Conservation (phyloP, 805 yeast species). For the Myxozyma nipponensis region DNA sequence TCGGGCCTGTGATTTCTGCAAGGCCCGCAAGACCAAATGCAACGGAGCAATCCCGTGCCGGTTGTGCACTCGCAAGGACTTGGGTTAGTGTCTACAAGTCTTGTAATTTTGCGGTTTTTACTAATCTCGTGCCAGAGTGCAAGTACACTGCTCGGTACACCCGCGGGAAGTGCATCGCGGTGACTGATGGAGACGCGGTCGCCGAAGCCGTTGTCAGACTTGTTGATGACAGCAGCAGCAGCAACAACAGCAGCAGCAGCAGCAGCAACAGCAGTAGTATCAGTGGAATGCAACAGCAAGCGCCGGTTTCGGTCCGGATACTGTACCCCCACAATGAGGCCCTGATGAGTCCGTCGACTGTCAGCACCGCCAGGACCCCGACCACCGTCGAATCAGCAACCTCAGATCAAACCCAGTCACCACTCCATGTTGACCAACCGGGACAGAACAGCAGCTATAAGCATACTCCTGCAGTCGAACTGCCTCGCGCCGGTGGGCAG, state of each 20-base stretch:
- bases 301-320: not conserved
- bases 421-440: not conserved
- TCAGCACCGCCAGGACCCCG: not conserved
- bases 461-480: not conserved
- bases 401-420: not conserved
- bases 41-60: conserved; percentile 23
- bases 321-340: not conserved
- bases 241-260: not conserved
- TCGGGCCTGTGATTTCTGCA: conserved; percentile 23
- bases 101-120: not conserved
- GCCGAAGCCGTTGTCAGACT: conserved; percentile 11
- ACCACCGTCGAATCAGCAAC: not conserved
- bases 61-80: conserved; percentile 7
- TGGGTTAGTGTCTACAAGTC: conserved; percentile 1
- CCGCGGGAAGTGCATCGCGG: too few species aligned
- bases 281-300: not conserved
- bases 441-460: not conserved
- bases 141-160: conserved; percentile 18
- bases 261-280: not conserved
- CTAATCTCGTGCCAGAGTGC: conserved; percentile 10
- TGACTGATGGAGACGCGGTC: too few species aligned
- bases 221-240: not conserved
- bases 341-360: not conserved
- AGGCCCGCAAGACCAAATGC: conserved; percentile 14
- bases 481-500: not conserved